phyloP scores from a whole-genome alignment of 805 yeast species.

The Candida oleophila region DNA sequence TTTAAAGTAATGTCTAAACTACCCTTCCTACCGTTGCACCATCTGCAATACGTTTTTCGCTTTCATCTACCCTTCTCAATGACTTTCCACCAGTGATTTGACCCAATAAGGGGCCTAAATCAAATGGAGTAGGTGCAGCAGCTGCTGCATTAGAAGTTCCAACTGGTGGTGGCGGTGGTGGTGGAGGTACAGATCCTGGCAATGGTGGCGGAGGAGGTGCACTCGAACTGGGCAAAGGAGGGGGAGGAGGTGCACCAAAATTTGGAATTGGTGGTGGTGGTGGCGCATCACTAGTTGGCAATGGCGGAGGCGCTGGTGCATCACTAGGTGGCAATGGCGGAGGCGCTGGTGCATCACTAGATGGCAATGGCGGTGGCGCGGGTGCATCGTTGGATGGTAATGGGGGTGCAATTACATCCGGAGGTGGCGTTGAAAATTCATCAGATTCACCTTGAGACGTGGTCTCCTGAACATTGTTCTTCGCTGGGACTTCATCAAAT shows the following conservation, averaged over 20 bases:
- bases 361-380: slow-evolving; percentile 11
- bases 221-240: slow-evolving; percentile 21
- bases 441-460: slow-evolving; percentile 17
- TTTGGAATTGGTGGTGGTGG: slow-evolving; percentile 15
- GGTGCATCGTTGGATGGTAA: slow-evolving; percentile 16
- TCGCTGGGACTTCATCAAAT: slow-evolving; percentile 3
- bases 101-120: slow-evolving; percentile 51
- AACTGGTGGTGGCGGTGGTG: slow-evolving; percentile 17
- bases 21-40: slow-evolving; percentile 54
- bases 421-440: slow-evolving; percentile 24
- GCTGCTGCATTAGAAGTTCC: slow-evolving; percentile 25
- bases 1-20: slow-evolving; percentile 17
- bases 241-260: slow-evolving; percentile 14
- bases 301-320: slow-evolving; percentile 14
- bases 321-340: slow-evolving; percentile 10
- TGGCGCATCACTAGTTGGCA: slow-evolving; percentile 17
- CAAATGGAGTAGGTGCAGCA: slow-evolving; percentile 18
- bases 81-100: slow-evolving; percentile 55
- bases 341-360: slow-evolving; percentile 4
- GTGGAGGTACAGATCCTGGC: slow-evolving; percentile 16
- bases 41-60: slow-evolving; percentile 45
- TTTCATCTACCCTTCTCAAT: slow-evolving; percentile 51
- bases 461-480: slow-evolving; percentile 6
- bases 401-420: slow-evolving; percentile 14
- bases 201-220: slow-evolving; percentile 27